Evolutionary conservation across 306 rosid species (phyloP).

Genomic region (Vicia sativa): DNA sequence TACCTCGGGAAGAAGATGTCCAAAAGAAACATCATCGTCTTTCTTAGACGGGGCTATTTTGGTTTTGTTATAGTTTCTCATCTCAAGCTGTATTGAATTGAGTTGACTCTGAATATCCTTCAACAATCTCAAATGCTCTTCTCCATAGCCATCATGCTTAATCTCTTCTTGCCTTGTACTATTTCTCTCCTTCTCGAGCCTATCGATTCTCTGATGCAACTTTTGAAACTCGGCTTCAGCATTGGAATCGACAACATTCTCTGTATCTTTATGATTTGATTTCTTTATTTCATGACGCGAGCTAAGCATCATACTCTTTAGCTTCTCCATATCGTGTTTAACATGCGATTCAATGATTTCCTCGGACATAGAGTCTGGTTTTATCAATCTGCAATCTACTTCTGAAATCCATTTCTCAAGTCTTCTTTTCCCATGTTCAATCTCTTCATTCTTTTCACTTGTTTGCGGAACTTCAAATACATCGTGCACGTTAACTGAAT

Average conservation of each 20-base stretch:
- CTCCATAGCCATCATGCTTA: slow-evolving; percentile 50
- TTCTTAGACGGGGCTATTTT: slow-evolving; percentile 44
- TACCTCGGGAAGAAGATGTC: slow-evolving; percentile 69
- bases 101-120: slow-evolving; percentile 71
- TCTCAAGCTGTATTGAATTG: slow-evolving; percentile 56
- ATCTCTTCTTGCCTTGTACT: slow-evolving; percentile 65
- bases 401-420: slow-evolving; percentile 45
- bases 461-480: slow-evolving; percentile 75
- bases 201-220: slow-evolving; percentile 59
- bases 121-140: slow-evolving; percentile 68
- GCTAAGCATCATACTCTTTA: slow-evolving; percentile 49
- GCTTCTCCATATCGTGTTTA: slow-evolving; percentile 45
- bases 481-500: slow-evolving; percentile 59
- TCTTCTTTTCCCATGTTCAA: slow-evolving; percentile 44
- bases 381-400: slow-evolving; percentile 51
- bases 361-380: slow-evolving; percentile 49
- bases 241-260: slow-evolving; percentile 37
- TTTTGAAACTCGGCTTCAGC: slow-evolving; percentile 57
- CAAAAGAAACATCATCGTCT: slow-evolving; percentile 39
- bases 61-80: slow-evolving; percentile 50
- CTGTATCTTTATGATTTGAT: slow-evolving; percentile 38
- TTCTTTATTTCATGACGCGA: slow-evolving; percentile 43
- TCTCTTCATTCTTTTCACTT: slow-evolving; percentile 37
- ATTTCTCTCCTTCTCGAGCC: slow-evolving; percentile 61
- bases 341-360: slow-evolving; percentile 41